Base-by-base conservation (phyloP, 805 yeast genomes). In the Candida ovalis region DNA sequence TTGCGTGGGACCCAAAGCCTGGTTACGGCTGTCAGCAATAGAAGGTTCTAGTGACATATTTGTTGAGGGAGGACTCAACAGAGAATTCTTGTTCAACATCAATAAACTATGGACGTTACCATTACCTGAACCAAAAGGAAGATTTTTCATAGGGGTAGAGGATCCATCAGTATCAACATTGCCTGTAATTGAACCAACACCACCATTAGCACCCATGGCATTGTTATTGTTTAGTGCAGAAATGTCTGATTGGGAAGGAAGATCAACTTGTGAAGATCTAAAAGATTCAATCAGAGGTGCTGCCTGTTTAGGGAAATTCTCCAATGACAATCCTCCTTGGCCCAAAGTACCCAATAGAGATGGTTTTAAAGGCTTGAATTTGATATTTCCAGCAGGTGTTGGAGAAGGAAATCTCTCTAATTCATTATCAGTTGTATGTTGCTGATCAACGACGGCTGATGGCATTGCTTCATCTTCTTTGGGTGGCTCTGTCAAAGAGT, bases 311-410 rank as follows among this genome's bases (percentile, higher is more conserved):
- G 62, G 64, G 33, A 68, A 68, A 42, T 57, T 47, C 19, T 65
- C 71, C 12, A 76, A 57, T 0, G 72, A 56, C 38, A 80, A 64
- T 23, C 71, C 67, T 2, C 84, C 84, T 39, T 69, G 63, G 1
- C 84, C 84, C 42, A 80, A 48, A 0, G 81, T 71, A 46, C 68
- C 72, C 22, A 78, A 50, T 0, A 79, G 74, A 3, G 79, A 67
- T 37, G 72, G 72, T 42, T 77, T 66, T 3, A 79, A 62, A 0
- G 81, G 73, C 46, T 67, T 74, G 54, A 80, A 80, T 27, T 69
- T 74, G 19, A 79, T 74, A 24, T 66, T 65, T 8, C 68, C 58
- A 0, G 49, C 43, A 3, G 52, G 49, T 1, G 65, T 55, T 15
- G 54, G 47, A 22, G 47, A 40, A 15, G 46, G 23, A 15, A 48